Evolutionary conservation across 176 grass and related monocot species (phyloP).

Genomic region (Aegilops tauschii): DNA sequence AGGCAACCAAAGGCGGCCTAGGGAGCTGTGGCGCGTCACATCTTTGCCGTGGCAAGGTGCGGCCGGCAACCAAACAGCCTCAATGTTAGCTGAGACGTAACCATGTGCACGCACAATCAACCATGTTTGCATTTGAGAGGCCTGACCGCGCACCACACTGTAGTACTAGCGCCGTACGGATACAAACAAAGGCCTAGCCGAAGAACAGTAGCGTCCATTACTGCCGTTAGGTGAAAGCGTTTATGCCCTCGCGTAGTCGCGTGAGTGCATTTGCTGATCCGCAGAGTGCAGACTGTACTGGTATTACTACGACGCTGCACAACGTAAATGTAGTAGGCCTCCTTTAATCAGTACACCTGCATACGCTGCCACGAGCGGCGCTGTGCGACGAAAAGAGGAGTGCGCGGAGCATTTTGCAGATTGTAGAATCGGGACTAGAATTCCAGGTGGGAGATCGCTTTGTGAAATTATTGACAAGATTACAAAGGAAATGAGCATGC

Average conservation of each 20-base stretch:
- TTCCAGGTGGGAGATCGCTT: not conserved
- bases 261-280: not conserved
- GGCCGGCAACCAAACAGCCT: no score
- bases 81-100: not conserved
- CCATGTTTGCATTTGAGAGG: not conserved
- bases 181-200: not conserved
- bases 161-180: not conserved
- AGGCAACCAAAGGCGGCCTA: no score
- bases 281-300: not conserved
- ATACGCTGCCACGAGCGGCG: not conserved
- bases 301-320: not conserved
- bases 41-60: no score
- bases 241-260: not conserved
- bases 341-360: not conserved
- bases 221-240: not conserved
- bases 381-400: not conserved
- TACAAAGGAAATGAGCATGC: slow-evolving; percentile 1
- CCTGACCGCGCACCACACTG: not conserved
- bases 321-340: not conserved
- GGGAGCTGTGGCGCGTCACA: no score
- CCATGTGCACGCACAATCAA: not conserved
- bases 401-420: not conserved
- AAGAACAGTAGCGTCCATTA: not conserved
- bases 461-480: not conserved
- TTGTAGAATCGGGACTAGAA: not conserved